Base-by-base conservation (phyloP, 768 basidiomycete species). In the Boletus barrowsii region DNA sequence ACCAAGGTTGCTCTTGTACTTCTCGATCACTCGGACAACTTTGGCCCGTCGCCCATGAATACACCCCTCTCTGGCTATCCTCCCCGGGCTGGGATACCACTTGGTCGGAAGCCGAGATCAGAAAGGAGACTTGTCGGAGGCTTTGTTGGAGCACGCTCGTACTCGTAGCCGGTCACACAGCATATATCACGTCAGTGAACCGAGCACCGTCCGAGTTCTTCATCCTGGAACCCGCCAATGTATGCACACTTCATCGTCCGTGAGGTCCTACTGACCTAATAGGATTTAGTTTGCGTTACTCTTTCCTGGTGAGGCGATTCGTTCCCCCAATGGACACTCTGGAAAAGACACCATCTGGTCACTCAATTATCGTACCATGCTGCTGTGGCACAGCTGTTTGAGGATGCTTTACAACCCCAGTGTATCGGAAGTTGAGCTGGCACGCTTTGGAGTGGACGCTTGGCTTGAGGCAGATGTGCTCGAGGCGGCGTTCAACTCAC, bases 321-420 rank as follows among this genome's bases (percentile, higher is more conserved):
- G 67, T 3, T 52, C 69, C 18, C 42, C 65, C 20, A 59, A 53
- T 35, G 37, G 49, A 37, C 57, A 64, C 51, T 73, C 79, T 4
- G 72, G 78, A 10, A 89, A 87, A 66, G 81, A 87, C 51, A 84
- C 84, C 6, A 74, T 90, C 20, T 90, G 86, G 87, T 86, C 86
- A n/a, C 72, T 90, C 48, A 81, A 85, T 63, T 81, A 86, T 61
- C 82, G 86, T 43, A 75, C 80, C 8, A 83, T 85, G 72, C 71
- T 90, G 20, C 72, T 90, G 35, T 91, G 88, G 87, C 82, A 87
- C 66, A 79, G 79, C 20, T 91, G 88, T 62, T 73, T 85, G 50
- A 81, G 80, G 47, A 82, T 85, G 76, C 81, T 82, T 41, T 45
- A 60, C 15, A 75, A 77, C 48, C 63, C 75, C 39, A 55, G 29